Base-by-base conservation (phyloP, 345 rosid genomes). In the Sisymbrium irio region DNA sequence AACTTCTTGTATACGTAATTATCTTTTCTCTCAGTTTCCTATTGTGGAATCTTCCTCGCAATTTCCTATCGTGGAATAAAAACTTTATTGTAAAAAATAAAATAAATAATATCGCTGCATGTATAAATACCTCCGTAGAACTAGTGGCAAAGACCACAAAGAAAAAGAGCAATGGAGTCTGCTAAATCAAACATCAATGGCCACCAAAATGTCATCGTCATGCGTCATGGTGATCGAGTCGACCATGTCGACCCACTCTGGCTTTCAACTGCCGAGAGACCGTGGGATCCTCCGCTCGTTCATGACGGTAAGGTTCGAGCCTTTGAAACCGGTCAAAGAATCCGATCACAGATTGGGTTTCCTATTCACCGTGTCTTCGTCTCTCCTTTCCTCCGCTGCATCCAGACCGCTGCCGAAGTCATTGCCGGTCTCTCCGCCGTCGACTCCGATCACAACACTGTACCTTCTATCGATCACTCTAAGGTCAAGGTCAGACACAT, bases 161-260 rank as follows among this genome's bases (percentile, higher is more conserved):
- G 13, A 30, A 13, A 75, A 62, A 68, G 42, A 75, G n/a, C 51
- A 54, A 76, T 69, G 79, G 79, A 62, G 35, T 53, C 22, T 25
- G 27, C 65, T 62, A 76, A 45, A 44, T 10, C 19, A 13, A 62
- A 35, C 37, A 41, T 5, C 4, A 0, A 41, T 41, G 54, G 79
- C 69, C 46, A 59, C 71, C 97, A 93, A 60, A 79, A 87, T 77
- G 85, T 94, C 36, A 67, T 94, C 51, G 89, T 94, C 18, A 87
- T 94, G 93, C 83, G 98, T 35, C 98, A 91, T 69, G 97, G 97
- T n/a, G 96, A 91, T 69, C 87, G 97, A 5, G 14, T 85, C 10
- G 97, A 94, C 76, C 67, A 77, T 72, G 51, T 73, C 28, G 85
- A 87, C 2, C 85, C 82, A 5, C 62, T 47, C 0, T 94, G 97